Evolutionary conservation across 495 filamentous ascomycete genomes (phyloP).

Genomic region (Penicillium roqueforti): DNA sequence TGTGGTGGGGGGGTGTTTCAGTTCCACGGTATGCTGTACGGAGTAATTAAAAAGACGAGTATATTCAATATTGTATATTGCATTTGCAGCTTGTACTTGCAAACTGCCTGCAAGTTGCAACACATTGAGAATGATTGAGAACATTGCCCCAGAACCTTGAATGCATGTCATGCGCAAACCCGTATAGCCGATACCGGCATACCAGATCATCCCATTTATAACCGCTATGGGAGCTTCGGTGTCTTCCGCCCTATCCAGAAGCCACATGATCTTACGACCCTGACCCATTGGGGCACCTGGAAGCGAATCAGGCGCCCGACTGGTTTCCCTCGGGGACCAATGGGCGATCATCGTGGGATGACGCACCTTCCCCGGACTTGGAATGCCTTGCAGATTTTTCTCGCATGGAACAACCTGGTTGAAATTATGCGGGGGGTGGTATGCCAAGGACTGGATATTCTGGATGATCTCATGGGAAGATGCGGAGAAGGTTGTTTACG

Average conservation of each 20-base stretch:
- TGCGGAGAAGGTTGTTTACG: neutral
- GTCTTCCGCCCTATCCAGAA: neutral
- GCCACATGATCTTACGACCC: slow-evolving; percentile 2
- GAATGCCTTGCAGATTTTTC: neutral
- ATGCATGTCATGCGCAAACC: neutral
- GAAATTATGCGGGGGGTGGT: neutral
- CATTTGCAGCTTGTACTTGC: too few relatives aligned
- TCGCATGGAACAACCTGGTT: neutral
- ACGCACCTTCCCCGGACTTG: slow-evolving; percentile 6
- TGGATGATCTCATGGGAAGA: slow-evolving; percentile 1
- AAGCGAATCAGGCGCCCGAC: neutral
- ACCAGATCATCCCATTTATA: neutral
- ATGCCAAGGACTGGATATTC: neutral
- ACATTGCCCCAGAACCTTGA: slow-evolving; percentile 9
- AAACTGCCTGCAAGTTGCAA: too few relatives aligned
- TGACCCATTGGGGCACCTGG: slow-evolving; percentile 1
- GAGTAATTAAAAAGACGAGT: too few relatives aligned
- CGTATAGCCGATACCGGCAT: slow-evolving; percentile 25
- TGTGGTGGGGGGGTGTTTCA: too few relatives aligned
- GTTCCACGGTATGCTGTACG: too few relatives aligned
- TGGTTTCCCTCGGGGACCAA: neutral
- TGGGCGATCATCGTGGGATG: neutral
- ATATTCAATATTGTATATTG: too few relatives aligned
- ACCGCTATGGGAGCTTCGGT: neutral
- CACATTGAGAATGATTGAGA: too few relatives aligned